Evolutionary conservation across 2,329 filamentous ascomycete genomes (phyloP).

Genomic region (Pseudogymnoascus sp.): DNA sequence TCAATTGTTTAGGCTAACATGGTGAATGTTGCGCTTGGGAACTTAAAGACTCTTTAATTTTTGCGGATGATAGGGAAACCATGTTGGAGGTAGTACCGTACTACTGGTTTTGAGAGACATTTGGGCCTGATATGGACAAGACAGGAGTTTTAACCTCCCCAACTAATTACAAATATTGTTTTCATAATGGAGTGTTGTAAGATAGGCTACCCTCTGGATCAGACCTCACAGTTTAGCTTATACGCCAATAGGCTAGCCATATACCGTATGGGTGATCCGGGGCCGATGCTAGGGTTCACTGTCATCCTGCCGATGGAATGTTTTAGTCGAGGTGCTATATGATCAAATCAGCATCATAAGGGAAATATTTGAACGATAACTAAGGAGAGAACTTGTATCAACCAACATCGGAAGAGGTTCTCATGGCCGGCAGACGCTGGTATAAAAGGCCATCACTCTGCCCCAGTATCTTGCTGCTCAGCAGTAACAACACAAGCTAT

Average conservation of each 20-base stretch:
- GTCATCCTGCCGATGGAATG: not conserved
- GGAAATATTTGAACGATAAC: not conserved
- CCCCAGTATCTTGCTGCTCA: not conserved
- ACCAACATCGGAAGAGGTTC: not conserved
- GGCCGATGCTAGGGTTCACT: no score
- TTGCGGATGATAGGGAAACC: no score
- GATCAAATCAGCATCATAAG: not conserved
- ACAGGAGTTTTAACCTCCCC: no score
- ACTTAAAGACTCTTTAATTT: no score
- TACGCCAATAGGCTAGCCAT: not conserved
- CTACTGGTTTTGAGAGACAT: no score
- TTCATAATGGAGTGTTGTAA: no score
- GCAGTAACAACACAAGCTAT: not conserved
- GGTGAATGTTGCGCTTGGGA: no score
- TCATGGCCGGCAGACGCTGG: not conserved
- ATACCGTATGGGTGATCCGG: not conserved
- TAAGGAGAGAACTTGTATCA: not conserved
- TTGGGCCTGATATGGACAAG: no score
- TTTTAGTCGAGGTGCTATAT: not conserved
- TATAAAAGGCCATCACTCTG: not conserved
- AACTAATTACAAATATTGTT: no score
- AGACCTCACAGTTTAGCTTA: not conserved
- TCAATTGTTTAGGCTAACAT: not conserved
- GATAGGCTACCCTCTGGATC: not conserved
- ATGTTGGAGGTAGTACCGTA: no score